These are phyloP conservation scores for Lasiodiplodia sp. DNA, from an alignment of 2,329 filamentous ascomycete genomes.

Conservation along the genomic window DNA sequence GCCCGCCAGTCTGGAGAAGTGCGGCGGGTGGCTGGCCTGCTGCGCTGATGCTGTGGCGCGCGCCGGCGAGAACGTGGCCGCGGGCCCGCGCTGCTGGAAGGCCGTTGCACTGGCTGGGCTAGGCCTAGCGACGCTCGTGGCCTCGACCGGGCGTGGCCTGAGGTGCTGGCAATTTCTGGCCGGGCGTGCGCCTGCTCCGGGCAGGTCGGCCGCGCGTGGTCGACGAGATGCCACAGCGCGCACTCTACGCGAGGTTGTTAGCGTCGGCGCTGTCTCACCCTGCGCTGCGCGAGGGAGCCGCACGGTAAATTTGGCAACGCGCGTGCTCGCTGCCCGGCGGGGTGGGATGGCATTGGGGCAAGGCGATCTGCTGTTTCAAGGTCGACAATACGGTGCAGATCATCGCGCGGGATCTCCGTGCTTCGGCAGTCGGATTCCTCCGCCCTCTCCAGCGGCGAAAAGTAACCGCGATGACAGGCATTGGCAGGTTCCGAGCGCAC, in stretches of 20 bases:
- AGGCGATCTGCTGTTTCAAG: conserved; percentile 17
- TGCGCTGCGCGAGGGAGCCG: conserved; percentile 19
- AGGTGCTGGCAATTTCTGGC: conserved; percentile 1
- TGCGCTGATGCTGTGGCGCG: conserved; percentile 24
- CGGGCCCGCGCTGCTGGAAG: conserved; percentile 12
- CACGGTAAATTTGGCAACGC: conserved; percentile 10
- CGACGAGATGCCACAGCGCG: not conserved
- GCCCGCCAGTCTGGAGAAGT: conserved; percentile 24
- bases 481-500: conserved; percentile 22
- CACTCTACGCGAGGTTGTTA: conserved; percentile 20
- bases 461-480: conserved; percentile 1
- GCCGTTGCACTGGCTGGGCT: not conserved
- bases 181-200: not conserved
- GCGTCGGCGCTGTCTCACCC: conserved; percentile 25
- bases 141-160: conserved; percentile 7
- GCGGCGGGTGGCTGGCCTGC: conserved; percentile 21
- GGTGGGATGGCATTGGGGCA: conserved; percentile 15
- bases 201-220: conserved; percentile 15
- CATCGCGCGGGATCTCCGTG: conserved; percentile 23
- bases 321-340: conserved; percentile 14
- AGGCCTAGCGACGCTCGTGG: not conserved
- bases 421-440: conserved; percentile 25
- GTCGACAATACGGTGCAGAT: conserved; percentile 18
- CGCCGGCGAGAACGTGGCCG: conserved; percentile 3
- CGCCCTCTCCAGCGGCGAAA: conserved; percentile 16